These are phyloP conservation scores for Tephrocybe sp. DNA, from an alignment of 768 basidiomycete species.

Conservation along the genomic window DNA sequence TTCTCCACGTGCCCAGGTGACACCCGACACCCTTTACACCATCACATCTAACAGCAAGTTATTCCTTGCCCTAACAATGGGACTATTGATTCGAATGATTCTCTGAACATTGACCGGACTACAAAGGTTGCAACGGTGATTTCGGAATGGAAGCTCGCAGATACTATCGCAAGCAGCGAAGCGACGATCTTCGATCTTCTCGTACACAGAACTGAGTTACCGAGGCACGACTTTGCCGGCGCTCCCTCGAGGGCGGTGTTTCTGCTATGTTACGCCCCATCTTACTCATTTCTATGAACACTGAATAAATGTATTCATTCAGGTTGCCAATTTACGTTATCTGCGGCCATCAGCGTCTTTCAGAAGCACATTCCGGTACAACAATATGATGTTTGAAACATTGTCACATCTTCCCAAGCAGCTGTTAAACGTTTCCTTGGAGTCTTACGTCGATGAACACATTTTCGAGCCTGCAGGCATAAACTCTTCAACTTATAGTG, in stretches of 20 bases:
- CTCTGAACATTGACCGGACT: slow-evolving; percentile 36
- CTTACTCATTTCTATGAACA: too few species aligned
- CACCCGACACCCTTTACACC: slow-evolving; percentile 42
- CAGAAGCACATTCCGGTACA: slow-evolving; percentile 44
- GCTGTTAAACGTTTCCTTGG: slow-evolving; percentile 39
- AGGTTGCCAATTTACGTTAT: slow-evolving; percentile 38
- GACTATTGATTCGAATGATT: slow-evolving; percentile 39
- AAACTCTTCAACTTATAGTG: slow-evolving; percentile 38
- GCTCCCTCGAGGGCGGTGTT: slow-evolving; percentile 28
- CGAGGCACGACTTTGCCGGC: slow-evolving; percentile 42
- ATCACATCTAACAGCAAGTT: slow-evolving; percentile 47
- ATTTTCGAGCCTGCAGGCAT: slow-evolving; percentile 39
- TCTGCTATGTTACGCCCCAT: slow-evolving; percentile 34
- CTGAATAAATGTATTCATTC: too few species aligned
- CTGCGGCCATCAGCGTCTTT: slow-evolving; percentile 40
- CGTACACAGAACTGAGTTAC: slow-evolving; percentile 44
- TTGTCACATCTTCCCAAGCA: slow-evolving; percentile 37
- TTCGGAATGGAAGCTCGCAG: slow-evolving; percentile 39
- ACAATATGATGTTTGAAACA: slow-evolving; percentile 45
- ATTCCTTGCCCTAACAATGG: slow-evolving; percentile 37
- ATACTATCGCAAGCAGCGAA: slow-evolving; percentile 32
- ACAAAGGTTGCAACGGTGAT: slow-evolving; percentile 37
- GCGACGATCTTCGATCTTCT: slow-evolving; percentile 41
- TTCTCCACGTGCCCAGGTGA: slow-evolving; percentile 25
- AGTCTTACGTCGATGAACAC: slow-evolving; percentile 38